These are phyloP conservation scores for Dactylellina sp. DNA, from an alignment of 2,329 filamentous ascomycete genomes.

Conservation along the genomic window DNA sequence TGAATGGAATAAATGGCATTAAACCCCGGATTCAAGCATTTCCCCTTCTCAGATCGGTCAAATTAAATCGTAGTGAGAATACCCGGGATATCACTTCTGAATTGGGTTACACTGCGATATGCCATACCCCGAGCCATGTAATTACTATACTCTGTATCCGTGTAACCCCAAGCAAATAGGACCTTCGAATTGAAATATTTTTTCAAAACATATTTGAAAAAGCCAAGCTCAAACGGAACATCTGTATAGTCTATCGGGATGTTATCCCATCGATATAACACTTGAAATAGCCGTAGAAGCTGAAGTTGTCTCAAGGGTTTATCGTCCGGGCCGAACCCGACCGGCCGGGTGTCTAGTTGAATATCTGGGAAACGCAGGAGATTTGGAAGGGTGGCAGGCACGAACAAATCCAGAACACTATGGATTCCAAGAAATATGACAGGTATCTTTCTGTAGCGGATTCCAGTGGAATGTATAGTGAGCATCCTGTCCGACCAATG, in stretches of 20 bases:
- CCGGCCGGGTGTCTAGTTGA: conserved; percentile 10
- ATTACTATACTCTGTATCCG: conserved; percentile 19
- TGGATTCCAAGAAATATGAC: conserved; percentile 43
- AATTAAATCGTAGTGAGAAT: conserved; percentile 2
- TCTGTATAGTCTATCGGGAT: not conserved
- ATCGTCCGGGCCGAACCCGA: conserved; percentile 13
- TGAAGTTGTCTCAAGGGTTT: conserved; percentile 11
- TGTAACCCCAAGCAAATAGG: conserved; percentile 37
- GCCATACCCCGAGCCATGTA: conserved; percentile 27
- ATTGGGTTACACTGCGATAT: conserved; percentile 24
- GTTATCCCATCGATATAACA: not conserved
- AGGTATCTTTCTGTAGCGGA: conserved; percentile 23
- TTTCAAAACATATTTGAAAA: conserved; percentile 35
- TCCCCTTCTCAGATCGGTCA: not conserved
- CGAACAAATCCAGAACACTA: conserved; percentile 14
- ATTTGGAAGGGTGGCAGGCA: conserved; percentile 2
- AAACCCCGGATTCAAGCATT: too few relatives aligned
- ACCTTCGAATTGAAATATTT: conserved; percentile 25
- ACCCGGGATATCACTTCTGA: conserved; percentile 26
- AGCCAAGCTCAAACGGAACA: conserved; percentile 46
- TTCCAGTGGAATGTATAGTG: not conserved
- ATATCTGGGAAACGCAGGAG: not conserved
- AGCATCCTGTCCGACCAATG: not conserved
- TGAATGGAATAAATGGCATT: too few relatives aligned
- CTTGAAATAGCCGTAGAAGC: conserved; percentile 24